Evolutionary conservation across 345 rosid species (phyloP), one percentile per base, ranked within the genome.

Genomic region (Syzygium aqueum): DNA sequence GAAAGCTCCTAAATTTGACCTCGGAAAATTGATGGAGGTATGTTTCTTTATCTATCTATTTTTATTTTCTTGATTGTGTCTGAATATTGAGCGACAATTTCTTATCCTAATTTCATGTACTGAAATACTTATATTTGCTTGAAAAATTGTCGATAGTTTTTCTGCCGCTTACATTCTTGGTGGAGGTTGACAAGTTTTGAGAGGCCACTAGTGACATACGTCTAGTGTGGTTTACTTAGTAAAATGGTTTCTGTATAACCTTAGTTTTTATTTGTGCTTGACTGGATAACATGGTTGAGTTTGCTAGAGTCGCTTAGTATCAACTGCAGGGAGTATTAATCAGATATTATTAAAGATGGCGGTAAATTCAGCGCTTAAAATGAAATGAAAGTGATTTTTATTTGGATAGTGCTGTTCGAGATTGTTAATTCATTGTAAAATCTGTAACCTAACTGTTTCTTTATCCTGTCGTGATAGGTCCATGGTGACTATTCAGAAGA

Each of bases 11-110:
- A 97, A 97, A 89, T 97, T 97, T 65, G 99, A 97, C 89, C 97
- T 97, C 5, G 99, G 99, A 87, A 97, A 96, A 90, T 91, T 97
- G 89, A 97, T 97, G 99, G 99, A 97, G 92, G 99, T 90, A 88
- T 85, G 73, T 67, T 21, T 40, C 56, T 65, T 7, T 53, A 8
- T 84, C 30, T 33, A 19, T 82, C 8, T 2, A 21, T 15, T 51
- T 51, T 6, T 83, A 30, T 59, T 88, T 7, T 46, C 10, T 23
- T 56, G 23, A 7, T 15, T 33, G 46, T 56, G 77, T 37, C 19
- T 1, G 51, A 59, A 59, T 85, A 40, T 21, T 53, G 86, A 54
- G 15, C 43, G 56, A 61, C 30, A 22, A 4, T 61, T 54, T 73
- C 49, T 73, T 37, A 10, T 9, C 80, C 14, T 73, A 33, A 19